Conservation (phyloP, 257 asterid species). For the Ilex asprella region DNA sequence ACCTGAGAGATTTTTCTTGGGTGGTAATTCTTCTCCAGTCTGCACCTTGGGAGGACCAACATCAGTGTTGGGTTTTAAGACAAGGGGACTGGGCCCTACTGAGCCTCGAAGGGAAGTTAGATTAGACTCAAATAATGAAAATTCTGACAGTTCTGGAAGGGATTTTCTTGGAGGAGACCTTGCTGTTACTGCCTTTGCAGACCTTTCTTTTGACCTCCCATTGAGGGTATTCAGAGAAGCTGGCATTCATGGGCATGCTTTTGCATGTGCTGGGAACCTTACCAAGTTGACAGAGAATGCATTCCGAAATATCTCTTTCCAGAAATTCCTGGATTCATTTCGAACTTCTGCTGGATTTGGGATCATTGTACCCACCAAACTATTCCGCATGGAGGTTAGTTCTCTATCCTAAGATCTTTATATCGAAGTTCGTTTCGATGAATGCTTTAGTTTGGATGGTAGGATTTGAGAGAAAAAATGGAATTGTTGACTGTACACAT, state of each 20-base stretch:
- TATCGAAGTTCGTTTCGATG: no score
- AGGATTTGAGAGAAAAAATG: no score
- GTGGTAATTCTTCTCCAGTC: conserved; percentile 79
- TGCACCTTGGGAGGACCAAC: conserved; percentile 81
- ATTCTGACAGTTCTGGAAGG: conserved; percentile 38
- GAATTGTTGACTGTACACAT: no score
- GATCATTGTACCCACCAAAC: conserved; percentile 70
- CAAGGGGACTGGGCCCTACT: conserved; percentile 90
- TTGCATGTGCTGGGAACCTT: conserved; percentile 90
- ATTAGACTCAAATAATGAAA: conserved; percentile 34
- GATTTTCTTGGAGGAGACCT: conserved; percentile 95
- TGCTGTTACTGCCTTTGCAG: conserved; percentile 84
- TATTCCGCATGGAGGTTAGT: conserved; percentile 92
- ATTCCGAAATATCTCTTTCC: conserved; percentile 42
- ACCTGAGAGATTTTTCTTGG: conserved; percentile 87
- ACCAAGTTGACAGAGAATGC: conserved; percentile 63
- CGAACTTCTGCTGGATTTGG: conserved; percentile 79
- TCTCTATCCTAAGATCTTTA: conserved; percentile 5
- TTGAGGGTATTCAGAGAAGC: conserved; percentile 71
- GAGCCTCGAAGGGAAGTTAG: conserved; percentile 58
- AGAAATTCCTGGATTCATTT: conserved; percentile 62
- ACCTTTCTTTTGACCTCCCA: conserved; percentile 87
- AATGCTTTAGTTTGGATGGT: no score
- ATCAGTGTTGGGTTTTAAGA: conserved; percentile 83
- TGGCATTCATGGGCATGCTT: conserved; percentile 84